Evolutionary conservation across 1,139 yeast genomes (phyloP).

Genomic region (Hyphopichia burtonii): DNA sequence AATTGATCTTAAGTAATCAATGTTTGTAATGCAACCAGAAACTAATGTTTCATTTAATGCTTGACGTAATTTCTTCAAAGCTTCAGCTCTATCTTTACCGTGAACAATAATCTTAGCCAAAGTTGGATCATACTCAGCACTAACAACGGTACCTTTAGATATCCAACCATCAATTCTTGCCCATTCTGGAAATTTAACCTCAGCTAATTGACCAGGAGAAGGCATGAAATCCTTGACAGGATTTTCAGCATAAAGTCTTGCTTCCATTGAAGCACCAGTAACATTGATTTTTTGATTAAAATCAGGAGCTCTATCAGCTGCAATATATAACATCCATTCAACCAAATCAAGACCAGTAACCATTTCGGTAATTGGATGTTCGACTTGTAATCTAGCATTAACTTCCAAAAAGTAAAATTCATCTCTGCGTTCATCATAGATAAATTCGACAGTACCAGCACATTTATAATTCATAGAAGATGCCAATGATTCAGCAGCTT

Average conservation of each 20-base stretch:
- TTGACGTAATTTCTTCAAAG: slow-evolving; percentile 67
- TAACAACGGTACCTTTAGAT: slow-evolving; percentile 79
- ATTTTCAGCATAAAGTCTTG: slow-evolving; percentile 92
- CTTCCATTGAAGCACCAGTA: slow-evolving; percentile 93
- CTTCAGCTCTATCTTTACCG: slow-evolving; percentile 84
- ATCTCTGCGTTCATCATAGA: slow-evolving; percentile 80
- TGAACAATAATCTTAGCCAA: slow-evolving; percentile 94
- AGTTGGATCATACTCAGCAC: slow-evolving; percentile 96
- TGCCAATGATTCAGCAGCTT: slow-evolving; percentile 82
- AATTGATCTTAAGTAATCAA: slow-evolving; percentile 84
- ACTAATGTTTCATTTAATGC: slow-evolving; percentile 87
- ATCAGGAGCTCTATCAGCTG: slow-evolving; percentile 86
- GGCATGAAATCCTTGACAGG: slow-evolving; percentile 95
- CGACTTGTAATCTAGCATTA: slow-evolving; percentile 95
- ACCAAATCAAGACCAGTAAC: slow-evolving; percentile 93
- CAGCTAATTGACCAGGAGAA: slow-evolving; percentile 90
- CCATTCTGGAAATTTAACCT: slow-evolving; percentile 80
- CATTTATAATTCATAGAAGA: slow-evolving; percentile 82
- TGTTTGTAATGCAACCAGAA: slow-evolving; percentile 84
- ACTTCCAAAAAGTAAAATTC: slow-evolving; percentile 94
- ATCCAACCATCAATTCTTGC: slow-evolving; percentile 97
- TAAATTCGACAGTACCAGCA: slow-evolving; percentile 97
- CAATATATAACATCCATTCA: slow-evolving; percentile 93
- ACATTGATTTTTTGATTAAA: slow-evolving; percentile 57
- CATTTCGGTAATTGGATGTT: slow-evolving; percentile 95